phyloP scores from a whole-genome alignment of 2,329 filamentous ascomycete species.

The Sarocladiaceae sp. region DNA sequence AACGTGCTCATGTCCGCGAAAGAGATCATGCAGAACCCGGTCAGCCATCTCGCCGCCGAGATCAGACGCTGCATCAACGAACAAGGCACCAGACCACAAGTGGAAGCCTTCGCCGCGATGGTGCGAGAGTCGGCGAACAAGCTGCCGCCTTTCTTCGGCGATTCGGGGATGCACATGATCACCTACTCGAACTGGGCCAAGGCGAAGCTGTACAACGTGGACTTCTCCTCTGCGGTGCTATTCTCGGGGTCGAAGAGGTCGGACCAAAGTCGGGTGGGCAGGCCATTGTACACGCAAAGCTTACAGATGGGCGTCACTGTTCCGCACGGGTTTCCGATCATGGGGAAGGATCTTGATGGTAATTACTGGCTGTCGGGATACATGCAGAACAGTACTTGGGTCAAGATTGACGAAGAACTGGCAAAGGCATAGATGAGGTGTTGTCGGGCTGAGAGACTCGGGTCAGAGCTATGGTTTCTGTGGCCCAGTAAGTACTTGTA shows the following conservation, averaged over 20 bases:
- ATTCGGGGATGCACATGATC: background rate
- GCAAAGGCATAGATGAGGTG: too few relatives aligned
- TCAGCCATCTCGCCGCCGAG: constrained; percentile 20
- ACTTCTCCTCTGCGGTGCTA: background rate
- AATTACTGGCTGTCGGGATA: too few relatives aligned
- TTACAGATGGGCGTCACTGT: too few relatives aligned
- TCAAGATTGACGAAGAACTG: too few relatives aligned
- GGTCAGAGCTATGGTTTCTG: too few relatives aligned
- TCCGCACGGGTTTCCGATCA: too few relatives aligned
- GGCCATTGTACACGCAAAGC: too few relatives aligned
- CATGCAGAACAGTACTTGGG: too few relatives aligned
- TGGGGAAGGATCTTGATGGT: too few relatives aligned
- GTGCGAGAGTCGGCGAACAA: constrained; percentile 12
- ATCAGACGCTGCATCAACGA: constrained; percentile 23
- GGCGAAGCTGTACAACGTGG: background rate
- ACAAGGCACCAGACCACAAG: constrained; percentile 25
- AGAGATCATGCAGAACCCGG: constrained; percentile 22
- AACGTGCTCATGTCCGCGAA: constrained; percentile 14
- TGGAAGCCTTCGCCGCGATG: constrained; percentile 26
- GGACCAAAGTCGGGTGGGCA: too few relatives aligned
- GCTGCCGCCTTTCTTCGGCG: background rate
- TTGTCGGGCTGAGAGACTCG: too few relatives aligned
- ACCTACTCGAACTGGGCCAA: background rate
- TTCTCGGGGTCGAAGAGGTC: background rate
- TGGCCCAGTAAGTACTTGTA: too few relatives aligned